Conservation (phyloP, 305 asterid species). For the Solanum hybrid region DNA sequence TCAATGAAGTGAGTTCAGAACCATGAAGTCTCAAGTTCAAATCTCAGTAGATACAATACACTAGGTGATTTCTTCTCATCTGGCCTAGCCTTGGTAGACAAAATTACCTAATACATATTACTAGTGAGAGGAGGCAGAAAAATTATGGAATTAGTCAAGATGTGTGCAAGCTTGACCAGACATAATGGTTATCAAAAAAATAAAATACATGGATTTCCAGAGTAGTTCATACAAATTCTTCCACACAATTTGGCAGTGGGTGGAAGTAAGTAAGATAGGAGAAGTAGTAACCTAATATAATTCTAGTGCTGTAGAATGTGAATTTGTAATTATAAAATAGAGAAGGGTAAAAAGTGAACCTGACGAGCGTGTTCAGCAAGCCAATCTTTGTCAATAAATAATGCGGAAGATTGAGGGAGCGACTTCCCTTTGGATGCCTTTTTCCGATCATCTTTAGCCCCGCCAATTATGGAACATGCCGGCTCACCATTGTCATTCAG, state of each 20-base stretch:
- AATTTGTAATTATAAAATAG: neutral
- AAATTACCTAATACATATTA: neutral
- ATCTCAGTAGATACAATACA: neutral
- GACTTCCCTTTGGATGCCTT: conserved; percentile 53
- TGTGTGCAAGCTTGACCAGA: neutral
- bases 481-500: conserved; percentile 66
- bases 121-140: neutral
- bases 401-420: conserved; percentile 49
- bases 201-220: neutral
- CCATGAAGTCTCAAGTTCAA: neutral
- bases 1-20: neutral
- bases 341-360: conserved; percentile 25
- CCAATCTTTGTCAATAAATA: conserved; percentile 77
- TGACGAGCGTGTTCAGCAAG: conserved; percentile 92
- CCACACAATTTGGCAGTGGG: neutral
- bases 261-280: neutral
- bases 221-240: neutral
- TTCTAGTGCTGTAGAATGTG: neutral
- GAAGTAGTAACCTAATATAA: neutral
- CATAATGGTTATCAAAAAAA: neutral
- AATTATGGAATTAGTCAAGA: neutral
- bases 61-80: neutral
- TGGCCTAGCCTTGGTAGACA: neutral
- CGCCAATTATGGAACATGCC: conserved; percentile 53
- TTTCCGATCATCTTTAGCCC: conserved; percentile 46